Base-by-base conservation (phyloP, 1,139 yeast species). In the Spathaspora sp. region DNA sequence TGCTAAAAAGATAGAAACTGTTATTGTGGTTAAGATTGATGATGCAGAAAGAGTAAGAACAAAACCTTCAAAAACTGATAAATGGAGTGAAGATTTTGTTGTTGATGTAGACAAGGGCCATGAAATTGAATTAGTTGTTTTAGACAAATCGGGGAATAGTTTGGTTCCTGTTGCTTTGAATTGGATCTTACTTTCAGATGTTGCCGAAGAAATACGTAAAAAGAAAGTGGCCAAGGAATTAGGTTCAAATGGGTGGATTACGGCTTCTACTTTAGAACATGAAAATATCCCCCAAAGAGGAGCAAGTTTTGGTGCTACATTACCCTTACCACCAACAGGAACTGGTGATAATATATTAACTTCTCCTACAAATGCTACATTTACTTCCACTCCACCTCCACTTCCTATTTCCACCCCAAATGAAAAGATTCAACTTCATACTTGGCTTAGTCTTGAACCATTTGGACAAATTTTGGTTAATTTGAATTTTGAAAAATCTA, bases 371-470 rank as follows among this genome's bases (percentile, higher is more conserved):
- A 15, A 15, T 17, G 27, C 40, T 24, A 7, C 41, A 31, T 25
- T 26, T 38, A 20, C 37, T 2, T 7, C 44, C 2, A 44, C 48
- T n/a, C 24, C 45, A 5, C 40, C 44, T 29, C 45, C 50, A 7
- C 23, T 36, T n/a, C 23, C 37, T 15, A n/a, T 23, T n/a, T 18
- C 13, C 23, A 49, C 45, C 9, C 47, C 42, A 11, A 44, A 47
- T 24, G 51, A 51, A 38, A 56, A 57, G 41, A 49, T 64, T 16
- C 73, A 66, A 46, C 68, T 89, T 24, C 86, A 84, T 47, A 78
- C 90, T n/a, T 93, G 98, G 98, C 86, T 89, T 59, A 84, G 86
- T 47, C 74, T 93, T 51, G 99, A 93, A 63, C 98, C 99, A 4
- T 84, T 90, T 5, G 99, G 99, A 20, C 96, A 90, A 65, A 84